Evolutionary conservation across 2,329 filamentous ascomycete species (phyloP).

Genomic region (Lomentospora prolificans): DNA sequence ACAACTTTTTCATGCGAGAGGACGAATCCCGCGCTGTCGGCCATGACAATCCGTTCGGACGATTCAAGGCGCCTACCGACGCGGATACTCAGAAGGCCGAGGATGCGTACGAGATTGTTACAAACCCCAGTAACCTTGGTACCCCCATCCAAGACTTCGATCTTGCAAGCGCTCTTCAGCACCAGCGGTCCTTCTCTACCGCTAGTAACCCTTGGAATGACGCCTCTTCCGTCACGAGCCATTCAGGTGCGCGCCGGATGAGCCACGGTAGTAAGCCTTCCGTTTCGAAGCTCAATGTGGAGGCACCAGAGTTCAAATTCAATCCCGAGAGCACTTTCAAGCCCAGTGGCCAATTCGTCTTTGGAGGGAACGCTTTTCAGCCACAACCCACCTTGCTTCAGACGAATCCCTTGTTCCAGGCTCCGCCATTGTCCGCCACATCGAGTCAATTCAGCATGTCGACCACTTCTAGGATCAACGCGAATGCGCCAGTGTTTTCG

Average conservation of each 20-base stretch:
- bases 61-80: conserved; percentile 30
- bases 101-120: conserved; percentile 58
- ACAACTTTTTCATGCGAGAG: conserved; percentile 52
- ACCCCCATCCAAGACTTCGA: conserved; percentile 48
- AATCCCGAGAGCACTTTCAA: conserved; percentile 44
- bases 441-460: conserved; percentile 29
- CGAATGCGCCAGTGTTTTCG: conserved; percentile 60
- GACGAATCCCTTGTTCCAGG: conserved; percentile 28
- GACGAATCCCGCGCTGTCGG: conserved; percentile 32
- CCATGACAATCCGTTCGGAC: conserved; percentile 26
- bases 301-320: conserved; percentile 83
- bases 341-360: conserved; percentile 36
- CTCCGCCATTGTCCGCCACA: conserved; percentile 23
- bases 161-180: conserved; percentile 20
- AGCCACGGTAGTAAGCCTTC: conserved; percentile 60
- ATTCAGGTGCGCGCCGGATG: conserved; percentile 26
- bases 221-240: conserved; percentile 28
- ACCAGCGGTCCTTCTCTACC: conserved; percentile 46
- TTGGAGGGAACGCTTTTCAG: conserved; percentile 36
- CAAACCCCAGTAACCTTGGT: conserved; percentile 62
- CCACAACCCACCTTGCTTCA: conserved; percentile 19
- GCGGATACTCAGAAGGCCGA: conserved; percentile 30
- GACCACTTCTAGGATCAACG: conserved; percentile 51
- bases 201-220: conserved; percentile 56
- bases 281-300: conserved; percentile 74